A percentile compares a stretch with the other conserved stretches of the same genome.
Evolutionary conservation across 805 yeast species (phyloP).

Genomic region (Ogataea trehalophila): DNA sequence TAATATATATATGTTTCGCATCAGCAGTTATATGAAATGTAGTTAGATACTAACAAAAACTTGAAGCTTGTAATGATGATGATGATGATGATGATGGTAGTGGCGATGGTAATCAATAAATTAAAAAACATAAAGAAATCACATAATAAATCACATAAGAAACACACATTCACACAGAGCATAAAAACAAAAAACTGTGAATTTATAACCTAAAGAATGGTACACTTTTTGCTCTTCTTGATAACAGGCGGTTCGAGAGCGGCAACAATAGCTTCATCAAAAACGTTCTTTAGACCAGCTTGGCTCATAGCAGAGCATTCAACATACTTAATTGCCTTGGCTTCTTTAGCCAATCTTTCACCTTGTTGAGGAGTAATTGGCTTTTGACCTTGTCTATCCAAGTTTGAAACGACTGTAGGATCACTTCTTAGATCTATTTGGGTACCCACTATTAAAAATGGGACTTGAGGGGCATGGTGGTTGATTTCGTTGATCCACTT

Average conservation of each 20-base stretch:
- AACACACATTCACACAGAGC: background rate
- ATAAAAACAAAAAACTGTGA: background rate
- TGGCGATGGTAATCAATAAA: no score
- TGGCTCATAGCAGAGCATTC: slow-evolving; percentile 98
- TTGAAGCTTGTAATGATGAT: no score
- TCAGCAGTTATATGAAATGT: no score
- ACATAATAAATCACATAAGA: background rate
- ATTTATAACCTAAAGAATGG: slow-evolving; percentile 52
- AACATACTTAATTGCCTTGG: slow-evolving; percentile 93
- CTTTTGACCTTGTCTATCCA: slow-evolving; percentile 82
- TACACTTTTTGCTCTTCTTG: slow-evolving; percentile 76
- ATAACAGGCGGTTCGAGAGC: slow-evolving; percentile 96
- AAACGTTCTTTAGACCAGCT: slow-evolving; percentile 94
- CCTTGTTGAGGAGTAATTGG: slow-evolving; percentile 88
- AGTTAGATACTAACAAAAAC: no score
- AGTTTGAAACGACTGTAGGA: slow-evolving; percentile 81
- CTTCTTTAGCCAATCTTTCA: slow-evolving; percentile 86
- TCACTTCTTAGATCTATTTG: slow-evolving; percentile 94
- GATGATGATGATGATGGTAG: no score
- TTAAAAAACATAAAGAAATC: background rate
- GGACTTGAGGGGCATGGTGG: slow-evolving; percentile 96
- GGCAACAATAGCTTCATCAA: slow-evolving; percentile 97
- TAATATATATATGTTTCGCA: background rate
- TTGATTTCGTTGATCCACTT: slow-evolving; percentile 98
- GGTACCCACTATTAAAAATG: slow-evolving; percentile 94